Base-by-base conservation (phyloP, 768 basidiomycete species). In the Collybia sordida region DNA sequence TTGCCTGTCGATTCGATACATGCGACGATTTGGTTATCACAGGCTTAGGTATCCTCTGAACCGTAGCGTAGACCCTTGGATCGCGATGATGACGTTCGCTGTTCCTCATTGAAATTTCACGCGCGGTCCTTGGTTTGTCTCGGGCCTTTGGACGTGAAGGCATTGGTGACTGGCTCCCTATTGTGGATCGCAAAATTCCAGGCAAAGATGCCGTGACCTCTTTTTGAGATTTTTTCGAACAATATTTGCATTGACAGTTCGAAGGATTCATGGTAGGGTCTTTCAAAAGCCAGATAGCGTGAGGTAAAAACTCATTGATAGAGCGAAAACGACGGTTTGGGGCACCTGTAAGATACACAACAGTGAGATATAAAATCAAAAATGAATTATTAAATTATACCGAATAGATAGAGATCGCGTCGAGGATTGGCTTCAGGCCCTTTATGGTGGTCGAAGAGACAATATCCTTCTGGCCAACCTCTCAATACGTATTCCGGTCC, bases 271-370 rank as follows among this genome's bases (percentile, higher is more conserved):
- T 60, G 2, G 70, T 71, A 0, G 70, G 59, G 51, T 88, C 84
- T 6, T 72, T 71, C 64, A 85, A 72, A 8, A 93, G 78, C 90
- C 90, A 93, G 50, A 83, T 72, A 2, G 88, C 88, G 58, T 94
- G 92, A 3, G 90, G 90, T 41, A 87, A 79, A 63, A 93, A 91
- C 62, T 94, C 92, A 42, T 86, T 86, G n/a, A 83, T 72, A 11
- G 90, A 92, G 37, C 92, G 86, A 65, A 92, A 93, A 27, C 72
- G 70, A 36, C 62, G 64, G 47, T 71, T 78, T 24, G 68, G 70
- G 35, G 74, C 67, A 2, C 83, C 84, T 68, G 69, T 66, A 74
- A 49, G 19, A 51, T 22, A 44, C 17, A 43, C 22, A 9, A 36
- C 5, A 7, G 37, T 53, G 21, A 57, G 45, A 28, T 8, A 31